Evolutionary conservation across 306 rosid species (phyloP).

Genomic region (Bauhinia variegata): DNA sequence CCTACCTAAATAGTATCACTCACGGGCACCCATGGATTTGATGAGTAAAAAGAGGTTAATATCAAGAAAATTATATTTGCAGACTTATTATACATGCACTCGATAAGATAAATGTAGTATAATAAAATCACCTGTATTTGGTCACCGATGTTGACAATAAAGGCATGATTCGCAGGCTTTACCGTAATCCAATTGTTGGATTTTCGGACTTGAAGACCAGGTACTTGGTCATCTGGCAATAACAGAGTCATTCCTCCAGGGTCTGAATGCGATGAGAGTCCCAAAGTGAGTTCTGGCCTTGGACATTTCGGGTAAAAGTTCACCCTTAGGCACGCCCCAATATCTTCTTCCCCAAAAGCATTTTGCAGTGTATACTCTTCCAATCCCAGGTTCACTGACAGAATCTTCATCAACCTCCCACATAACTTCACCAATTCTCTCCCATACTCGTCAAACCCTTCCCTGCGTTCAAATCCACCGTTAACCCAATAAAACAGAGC

Average conservation of each 20-base stretch:
- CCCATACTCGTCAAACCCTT: constrained; percentile 83
- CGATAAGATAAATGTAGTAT: neutral
- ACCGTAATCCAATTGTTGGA: constrained; percentile 72
- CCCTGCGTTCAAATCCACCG: constrained; percentile 42
- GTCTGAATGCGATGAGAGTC: constrained; percentile 87
- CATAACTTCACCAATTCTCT: constrained; percentile 73
- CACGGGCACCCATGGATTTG: too few species aligned
- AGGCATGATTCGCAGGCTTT: constrained; percentile 73
- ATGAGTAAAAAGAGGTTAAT: too few species aligned
- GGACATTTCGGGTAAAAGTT: constrained; percentile 87
- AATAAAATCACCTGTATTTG: constrained; percentile 70
- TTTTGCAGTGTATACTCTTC: constrained; percentile 53
- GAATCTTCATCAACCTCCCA: constrained; percentile 60
- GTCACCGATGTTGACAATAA: constrained; percentile 89
- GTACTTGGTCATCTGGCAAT: constrained; percentile 60
- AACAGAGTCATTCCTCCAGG: constrained; percentile 86
- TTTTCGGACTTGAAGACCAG: constrained; percentile 82
- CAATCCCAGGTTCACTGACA: constrained; percentile 69
- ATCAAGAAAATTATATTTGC: too few species aligned
- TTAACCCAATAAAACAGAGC: too few species aligned
- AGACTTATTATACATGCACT: too few species aligned
- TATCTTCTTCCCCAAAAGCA: constrained; percentile 71
- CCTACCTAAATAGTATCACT: constrained; percentile 15
- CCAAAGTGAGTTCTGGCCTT: constrained; percentile 71
- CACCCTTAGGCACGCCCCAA: constrained; percentile 86